Evolutionary conservation across 306 rosid genomes (phyloP).

Genomic region (Trifolium repens): DNA sequence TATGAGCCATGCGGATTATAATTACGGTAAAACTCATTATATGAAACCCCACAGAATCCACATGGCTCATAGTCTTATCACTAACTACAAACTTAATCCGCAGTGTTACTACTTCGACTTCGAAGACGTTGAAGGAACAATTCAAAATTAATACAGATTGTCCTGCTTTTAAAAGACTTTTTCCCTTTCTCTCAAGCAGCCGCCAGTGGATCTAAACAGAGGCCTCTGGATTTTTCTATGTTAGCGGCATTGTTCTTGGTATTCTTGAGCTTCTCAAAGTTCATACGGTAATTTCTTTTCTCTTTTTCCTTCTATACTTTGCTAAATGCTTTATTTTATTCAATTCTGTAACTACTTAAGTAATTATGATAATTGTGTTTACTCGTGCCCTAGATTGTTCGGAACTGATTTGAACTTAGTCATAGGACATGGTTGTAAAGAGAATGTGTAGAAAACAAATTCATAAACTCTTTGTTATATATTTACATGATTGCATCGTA

Average conservation of each 20-base stretch:
- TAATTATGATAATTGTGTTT: no score
- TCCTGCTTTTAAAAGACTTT: constrained; percentile 71
- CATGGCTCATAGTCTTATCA: constrained; percentile 75
- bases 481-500: no score
- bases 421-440: no score
- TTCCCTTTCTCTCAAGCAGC: constrained; percentile 69
- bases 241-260: constrained; percentile 86
- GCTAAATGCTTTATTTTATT: neutral
- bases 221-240: constrained; percentile 89
- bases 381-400: fast-evolving
- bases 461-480: no score
- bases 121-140: constrained; percentile 38
- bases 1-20: constrained; percentile 77
- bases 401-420: no score
- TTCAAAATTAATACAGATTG: constrained; percentile 80
- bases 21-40: constrained; percentile 77
- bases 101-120: constrained; percentile 2
- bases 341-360: neutral
- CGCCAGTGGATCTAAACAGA: constrained; percentile 77
- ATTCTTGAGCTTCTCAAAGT: constrained; percentile 88
- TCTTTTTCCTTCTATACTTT: neutral
- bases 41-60: constrained; percentile 83
- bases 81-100: constrained; percentile 67
- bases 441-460: no score
- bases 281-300: constrained; percentile 58